Evolutionary conservation across 192 early-diverging fungal species (phyloP).

Genomic region (Phlyctochytrium bullatum): DNA sequence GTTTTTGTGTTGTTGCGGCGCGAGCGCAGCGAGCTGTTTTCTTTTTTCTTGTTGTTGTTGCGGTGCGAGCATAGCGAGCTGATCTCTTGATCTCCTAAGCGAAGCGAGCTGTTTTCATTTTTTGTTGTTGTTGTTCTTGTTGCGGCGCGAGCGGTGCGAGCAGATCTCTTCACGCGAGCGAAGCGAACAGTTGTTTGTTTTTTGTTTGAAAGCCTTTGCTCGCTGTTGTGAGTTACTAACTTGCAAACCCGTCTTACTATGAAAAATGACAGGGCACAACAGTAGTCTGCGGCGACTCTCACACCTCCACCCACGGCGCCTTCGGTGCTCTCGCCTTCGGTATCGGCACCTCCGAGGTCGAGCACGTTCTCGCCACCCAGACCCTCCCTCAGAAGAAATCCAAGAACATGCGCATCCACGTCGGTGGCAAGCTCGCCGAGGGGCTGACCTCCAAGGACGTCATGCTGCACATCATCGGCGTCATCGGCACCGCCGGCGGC

Average conservation of each 20-base stretch:
- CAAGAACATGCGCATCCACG: slow-evolving; percentile 65
- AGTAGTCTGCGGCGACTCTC: slow-evolving; percentile 70
- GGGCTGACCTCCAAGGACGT: slow-evolving; percentile 69
- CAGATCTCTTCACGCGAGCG: too few relatives aligned
- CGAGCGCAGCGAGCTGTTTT: too few relatives aligned
- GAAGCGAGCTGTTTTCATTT: too few relatives aligned
- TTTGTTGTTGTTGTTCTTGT: too few relatives aligned
- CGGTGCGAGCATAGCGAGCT: too few relatives aligned
- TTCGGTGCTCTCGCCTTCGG: slow-evolving; percentile 73
- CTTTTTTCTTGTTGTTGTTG: too few relatives aligned
- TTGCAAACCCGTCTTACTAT: too few relatives aligned
- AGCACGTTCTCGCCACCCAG: slow-evolving; percentile 72
- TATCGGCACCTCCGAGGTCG: slow-evolving; percentile 74
- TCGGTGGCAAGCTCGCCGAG: slow-evolving; percentile 44
- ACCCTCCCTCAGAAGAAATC: slow-evolving; percentile 66
- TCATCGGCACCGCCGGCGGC: slow-evolving; percentile 72
- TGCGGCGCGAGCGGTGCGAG: too few relatives aligned
- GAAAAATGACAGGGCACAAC: slow-evolving; percentile 60
- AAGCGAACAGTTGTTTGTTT: too few relatives aligned
- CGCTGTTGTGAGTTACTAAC: too few relatives aligned
- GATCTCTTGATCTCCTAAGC: too few relatives aligned
- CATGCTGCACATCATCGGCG: slow-evolving; percentile 64
- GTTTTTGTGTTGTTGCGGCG: neutral
- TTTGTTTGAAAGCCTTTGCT: too few relatives aligned
- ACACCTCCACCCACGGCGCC: slow-evolving; percentile 72